phyloP scores from a whole-genome alignment of 208 protist species.

The Leptomonas pyrrhocoris region DNA sequence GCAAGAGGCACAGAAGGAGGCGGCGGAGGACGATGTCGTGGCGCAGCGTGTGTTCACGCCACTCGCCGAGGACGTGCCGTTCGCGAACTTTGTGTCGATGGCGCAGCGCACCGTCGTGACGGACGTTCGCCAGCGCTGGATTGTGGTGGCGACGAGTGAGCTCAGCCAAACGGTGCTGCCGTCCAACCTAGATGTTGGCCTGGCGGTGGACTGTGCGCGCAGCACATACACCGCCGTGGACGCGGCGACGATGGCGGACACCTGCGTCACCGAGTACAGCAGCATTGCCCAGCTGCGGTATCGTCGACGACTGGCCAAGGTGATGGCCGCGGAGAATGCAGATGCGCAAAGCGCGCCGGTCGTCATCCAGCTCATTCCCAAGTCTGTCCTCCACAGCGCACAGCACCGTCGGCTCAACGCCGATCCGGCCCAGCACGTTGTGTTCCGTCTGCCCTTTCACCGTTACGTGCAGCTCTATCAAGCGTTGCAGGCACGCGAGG shows the following conservation, averaged over 20 bases:
- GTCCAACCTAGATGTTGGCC: slow-evolving; percentile 52
- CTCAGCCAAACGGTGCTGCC: slow-evolving; percentile 77
- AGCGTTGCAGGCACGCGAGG: slow-evolving; percentile 67
- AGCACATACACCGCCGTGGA: slow-evolving; percentile 55
- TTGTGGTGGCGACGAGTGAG: slow-evolving; percentile 66
- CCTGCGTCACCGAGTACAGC: slow-evolving; percentile 59
- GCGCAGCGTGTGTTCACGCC: slow-evolving; percentile 29
- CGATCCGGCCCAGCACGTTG: slow-evolving; percentile 66
- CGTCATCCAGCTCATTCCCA: slow-evolving; percentile 85
- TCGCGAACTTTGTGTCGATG: slow-evolving; percentile 26
- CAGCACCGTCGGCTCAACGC: slow-evolving; percentile 70
- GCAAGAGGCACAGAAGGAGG: slow-evolving; percentile 9
- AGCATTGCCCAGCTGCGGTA: slow-evolving; percentile 57
- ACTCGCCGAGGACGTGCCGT: slow-evolving; percentile 27
- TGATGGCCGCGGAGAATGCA: slow-evolving; percentile 2
- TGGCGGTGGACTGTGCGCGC: slow-evolving; percentile 84
- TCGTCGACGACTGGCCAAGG: slow-evolving; percentile 55
- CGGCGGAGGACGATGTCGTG: not conserved
- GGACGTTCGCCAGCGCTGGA: slow-evolving; percentile 27
- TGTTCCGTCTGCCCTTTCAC: slow-evolving; percentile 71
- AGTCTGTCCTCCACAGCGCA: slow-evolving; percentile 74
- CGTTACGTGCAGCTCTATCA: slow-evolving; percentile 79
- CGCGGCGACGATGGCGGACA: slow-evolving; percentile 43
- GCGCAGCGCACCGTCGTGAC: slow-evolving; percentile 31
- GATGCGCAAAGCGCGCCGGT: slow-evolving; percentile 33